phyloP scores from a whole-genome alignment of 1,139 yeast species.

The Debaryomyces subglobosus region DNA sequence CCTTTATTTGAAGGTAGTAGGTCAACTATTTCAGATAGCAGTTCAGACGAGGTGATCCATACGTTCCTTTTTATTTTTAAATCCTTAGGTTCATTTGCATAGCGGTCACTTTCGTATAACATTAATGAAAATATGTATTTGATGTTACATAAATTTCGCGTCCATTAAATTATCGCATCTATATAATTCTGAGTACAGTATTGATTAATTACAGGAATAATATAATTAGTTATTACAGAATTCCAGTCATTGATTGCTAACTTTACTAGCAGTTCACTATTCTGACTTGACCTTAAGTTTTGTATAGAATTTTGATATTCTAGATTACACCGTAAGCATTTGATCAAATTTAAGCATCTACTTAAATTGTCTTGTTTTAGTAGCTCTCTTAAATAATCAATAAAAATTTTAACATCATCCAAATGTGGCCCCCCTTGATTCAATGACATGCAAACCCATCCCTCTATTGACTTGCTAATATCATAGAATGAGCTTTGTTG shows the following conservation, averaged over 20 bases:
- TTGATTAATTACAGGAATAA: conserved; percentile 9
- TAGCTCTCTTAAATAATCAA: conserved; percentile 25
- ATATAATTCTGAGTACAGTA: conserved; percentile 11
- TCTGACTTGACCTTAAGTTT: background rate
- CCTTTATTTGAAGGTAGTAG: conserved; percentile 55
- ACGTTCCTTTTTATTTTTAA: conserved; percentile 18
- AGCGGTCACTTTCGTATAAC: background rate
- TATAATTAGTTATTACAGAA: conserved; percentile 1
- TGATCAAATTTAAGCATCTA: conserved; percentile 27
- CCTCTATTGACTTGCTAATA: conserved; percentile 36
- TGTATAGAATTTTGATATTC: conserved; percentile 14
- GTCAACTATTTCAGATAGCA: conserved; percentile 36
- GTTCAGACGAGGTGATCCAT: conserved; percentile 24
- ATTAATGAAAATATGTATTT: background rate
- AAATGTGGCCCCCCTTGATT: conserved; percentile 58
- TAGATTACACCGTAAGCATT: conserved; percentile 20
- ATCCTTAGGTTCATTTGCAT: background rate
- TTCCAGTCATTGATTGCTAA: conserved; percentile 12
- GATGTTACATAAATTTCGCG: conserved; percentile 1
- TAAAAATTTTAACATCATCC: conserved; percentile 53
- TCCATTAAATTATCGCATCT: conserved; percentile 6
- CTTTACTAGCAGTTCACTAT: background rate
- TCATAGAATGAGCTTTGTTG: conserved; percentile 32
- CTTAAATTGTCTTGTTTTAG: conserved; percentile 21
- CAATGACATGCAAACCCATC: conserved; percentile 54